Evolutionary conservation across 2,329 filamentous ascomycete species (phyloP).

Genomic region (Microdochium trichocladiopsis): DNA sequence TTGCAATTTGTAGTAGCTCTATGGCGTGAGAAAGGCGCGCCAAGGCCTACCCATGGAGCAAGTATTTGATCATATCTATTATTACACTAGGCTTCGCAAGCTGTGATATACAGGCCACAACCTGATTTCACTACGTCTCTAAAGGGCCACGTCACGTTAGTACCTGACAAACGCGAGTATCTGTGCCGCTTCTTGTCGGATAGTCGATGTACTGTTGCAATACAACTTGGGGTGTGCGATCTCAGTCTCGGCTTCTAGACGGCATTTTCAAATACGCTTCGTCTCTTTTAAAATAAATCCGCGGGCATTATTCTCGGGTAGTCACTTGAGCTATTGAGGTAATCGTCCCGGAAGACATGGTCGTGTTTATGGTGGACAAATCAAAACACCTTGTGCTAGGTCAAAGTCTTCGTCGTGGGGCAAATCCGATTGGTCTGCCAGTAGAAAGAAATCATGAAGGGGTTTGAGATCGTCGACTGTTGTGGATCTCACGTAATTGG

Average conservation of each 20-base stretch:
- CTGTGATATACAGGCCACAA: background rate
- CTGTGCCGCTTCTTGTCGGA: background rate
- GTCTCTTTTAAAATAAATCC: background rate
- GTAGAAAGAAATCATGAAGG: background rate
- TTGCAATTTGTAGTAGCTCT: background rate
- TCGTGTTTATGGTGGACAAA: background rate
- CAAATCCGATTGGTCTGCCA: background rate
- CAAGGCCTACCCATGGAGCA: background rate
- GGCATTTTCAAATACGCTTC: background rate
- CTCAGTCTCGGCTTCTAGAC: background rate
- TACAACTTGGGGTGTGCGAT: background rate
- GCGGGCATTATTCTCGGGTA: background rate
- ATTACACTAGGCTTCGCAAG: background rate
- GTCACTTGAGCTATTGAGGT: background rate
- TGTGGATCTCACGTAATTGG: background rate
- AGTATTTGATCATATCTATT: background rate
- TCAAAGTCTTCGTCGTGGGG: background rate
- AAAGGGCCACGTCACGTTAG: background rate
- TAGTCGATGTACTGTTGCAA: background rate
- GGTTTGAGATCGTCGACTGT: background rate
- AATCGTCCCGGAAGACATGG: background rate
- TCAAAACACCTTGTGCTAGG: background rate
- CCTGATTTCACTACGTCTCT: background rate
- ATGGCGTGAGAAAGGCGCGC: background rate
- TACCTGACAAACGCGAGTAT: background rate